These are phyloP conservation scores for Sapria himalayana DNA, from an alignment of 345 rosid genomes.

Conservation along the genomic window DNA sequence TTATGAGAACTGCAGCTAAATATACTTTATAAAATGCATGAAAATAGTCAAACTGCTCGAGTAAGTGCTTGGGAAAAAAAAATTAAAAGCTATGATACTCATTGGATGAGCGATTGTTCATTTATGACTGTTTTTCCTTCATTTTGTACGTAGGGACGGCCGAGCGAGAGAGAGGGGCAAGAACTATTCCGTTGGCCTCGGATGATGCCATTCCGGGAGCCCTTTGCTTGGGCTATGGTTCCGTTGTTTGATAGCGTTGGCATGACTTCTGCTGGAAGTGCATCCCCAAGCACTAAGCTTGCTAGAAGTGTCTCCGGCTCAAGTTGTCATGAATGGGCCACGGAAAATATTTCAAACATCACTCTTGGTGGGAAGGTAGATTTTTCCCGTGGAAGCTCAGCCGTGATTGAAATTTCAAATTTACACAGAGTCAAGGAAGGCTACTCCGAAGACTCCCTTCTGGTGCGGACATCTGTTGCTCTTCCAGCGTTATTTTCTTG, in stretches of 20 bases:
- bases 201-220: slow-evolving; percentile 88
- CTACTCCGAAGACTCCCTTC: slow-evolving; percentile 86
- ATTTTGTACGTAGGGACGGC: too few species aligned
- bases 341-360: slow-evolving; percentile 69
- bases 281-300: slow-evolving; percentile 97
- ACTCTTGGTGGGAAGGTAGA: slow-evolving; percentile 75
- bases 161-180: slow-evolving; percentile 92
- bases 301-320: slow-evolving; percentile 74
- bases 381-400: slow-evolving; percentile 60
- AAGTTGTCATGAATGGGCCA: slow-evolving; percentile 57
- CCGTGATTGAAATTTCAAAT: slow-evolving; percentile 85
- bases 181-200: slow-evolving; percentile 97
- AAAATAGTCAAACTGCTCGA: too few species aligned
- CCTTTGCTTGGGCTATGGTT: slow-evolving; percentile 96
- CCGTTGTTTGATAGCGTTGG: slow-evolving; percentile 77
- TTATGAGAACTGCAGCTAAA: too few species aligned
- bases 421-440: slow-evolving; percentile 89
- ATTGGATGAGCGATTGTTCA: too few species aligned
- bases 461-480: too few species aligned
- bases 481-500: too few species aligned
- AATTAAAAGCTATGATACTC: too few species aligned
- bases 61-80: too few species aligned
- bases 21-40: too few species aligned
- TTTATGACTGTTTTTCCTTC: too few species aligned
- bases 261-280: slow-evolving; percentile 57